A percentile compares a stretch with the other conserved stretches of the same genome.
phyloP scores from a whole-genome alignment of 768 basidiomycete species.

The Coprinopsis sp. region DNA sequence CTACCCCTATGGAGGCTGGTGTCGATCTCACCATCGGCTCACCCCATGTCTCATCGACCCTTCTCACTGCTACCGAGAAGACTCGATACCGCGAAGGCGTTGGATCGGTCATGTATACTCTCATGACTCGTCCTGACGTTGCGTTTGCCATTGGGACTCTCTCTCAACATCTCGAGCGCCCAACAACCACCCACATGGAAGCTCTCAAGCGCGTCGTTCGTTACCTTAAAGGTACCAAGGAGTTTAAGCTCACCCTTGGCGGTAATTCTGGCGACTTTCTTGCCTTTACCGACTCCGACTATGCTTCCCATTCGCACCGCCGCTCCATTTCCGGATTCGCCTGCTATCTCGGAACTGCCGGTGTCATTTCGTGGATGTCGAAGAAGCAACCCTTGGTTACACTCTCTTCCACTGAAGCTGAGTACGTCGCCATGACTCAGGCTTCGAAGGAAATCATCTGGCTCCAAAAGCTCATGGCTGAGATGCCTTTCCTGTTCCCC shows the following conservation, averaged over 20 bases:
- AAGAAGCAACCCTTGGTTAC: constrained; percentile 31
- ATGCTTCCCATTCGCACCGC: constrained; percentile 15
- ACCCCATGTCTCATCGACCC: constrained; percentile 13
- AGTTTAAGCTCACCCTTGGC: constrained; percentile 20
- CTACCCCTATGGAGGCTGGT: constrained; percentile 19
- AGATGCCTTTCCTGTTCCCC: constrained; percentile 10
- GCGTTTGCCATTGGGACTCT: constrained; percentile 29
- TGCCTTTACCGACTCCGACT: constrained; percentile 21
- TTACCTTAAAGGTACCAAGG: constrained; percentile 4
- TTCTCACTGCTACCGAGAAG: constrained; percentile 16
- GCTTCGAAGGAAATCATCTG: constrained; percentile 26
- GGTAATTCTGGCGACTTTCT: constrained; percentile 20
- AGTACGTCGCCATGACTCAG: constrained; percentile 21
- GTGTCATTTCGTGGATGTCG: constrained; percentile 30
- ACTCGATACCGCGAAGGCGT: constrained; percentile 23
- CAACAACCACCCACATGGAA: constrained; percentile 29
- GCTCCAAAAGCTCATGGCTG: constrained; percentile 16
- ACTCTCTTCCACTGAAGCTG: constrained; percentile 28
- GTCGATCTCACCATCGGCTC: constrained; percentile 11
- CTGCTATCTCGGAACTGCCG: constrained; percentile 24
- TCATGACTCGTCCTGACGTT: constrained; percentile 30
- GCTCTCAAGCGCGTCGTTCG: constrained; percentile 26
- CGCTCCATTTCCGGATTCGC: constrained; percentile 33
- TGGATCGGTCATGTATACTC: constrained; percentile 28
- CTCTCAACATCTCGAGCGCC: constrained; percentile 29